phyloP scores from a whole-genome alignment of 257 asterid species.

The Przewalskia tangutica region DNA sequence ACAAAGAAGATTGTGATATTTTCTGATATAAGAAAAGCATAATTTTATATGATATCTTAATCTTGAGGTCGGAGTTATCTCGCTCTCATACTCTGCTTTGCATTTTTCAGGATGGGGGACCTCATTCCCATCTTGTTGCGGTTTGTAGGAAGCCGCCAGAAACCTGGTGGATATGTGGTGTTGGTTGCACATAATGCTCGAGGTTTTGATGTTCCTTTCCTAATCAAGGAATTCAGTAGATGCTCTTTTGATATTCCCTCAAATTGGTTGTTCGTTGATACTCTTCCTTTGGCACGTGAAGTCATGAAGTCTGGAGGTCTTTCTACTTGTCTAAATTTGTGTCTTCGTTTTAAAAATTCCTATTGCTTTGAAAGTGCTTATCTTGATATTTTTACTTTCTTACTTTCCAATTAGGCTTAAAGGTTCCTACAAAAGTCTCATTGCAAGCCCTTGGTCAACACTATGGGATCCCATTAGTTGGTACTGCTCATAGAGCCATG shows the following conservation, averaged over 20 bases:
- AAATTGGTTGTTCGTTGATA: constrained; percentile 66
- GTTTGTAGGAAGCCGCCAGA: constrained; percentile 63
- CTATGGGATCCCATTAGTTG: constrained; percentile 45
- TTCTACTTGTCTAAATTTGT: not conserved
- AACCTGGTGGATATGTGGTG: constrained; percentile 71
- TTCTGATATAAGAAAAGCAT: not conserved
- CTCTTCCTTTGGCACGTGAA: constrained; percentile 65
- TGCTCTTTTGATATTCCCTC: constrained; percentile 61
- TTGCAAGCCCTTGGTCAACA: constrained; percentile 53
- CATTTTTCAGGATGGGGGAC: constrained; percentile 78
- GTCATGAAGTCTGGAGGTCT: constrained; percentile 58
- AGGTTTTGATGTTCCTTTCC: constrained; percentile 70
- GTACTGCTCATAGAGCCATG: constrained; percentile 76
- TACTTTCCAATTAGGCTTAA: constrained; percentile 32
- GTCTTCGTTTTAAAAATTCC: not conserved
- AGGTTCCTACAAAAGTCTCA: constrained; percentile 25
- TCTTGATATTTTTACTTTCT: constrained; percentile 1
- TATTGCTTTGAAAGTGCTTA: not conserved
- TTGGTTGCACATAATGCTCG: constrained; percentile 77
- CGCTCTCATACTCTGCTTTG: constrained; percentile 10
- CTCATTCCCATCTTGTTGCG: constrained; percentile 65
- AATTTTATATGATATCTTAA: not conserved
- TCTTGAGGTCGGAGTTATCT: not conserved
- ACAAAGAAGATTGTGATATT: not conserved
- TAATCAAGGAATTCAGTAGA: constrained; percentile 56